Evolutionary conservation across 441 rosid genomes (phyloP).

Genomic region (Eutrema salsugineum): DNA sequence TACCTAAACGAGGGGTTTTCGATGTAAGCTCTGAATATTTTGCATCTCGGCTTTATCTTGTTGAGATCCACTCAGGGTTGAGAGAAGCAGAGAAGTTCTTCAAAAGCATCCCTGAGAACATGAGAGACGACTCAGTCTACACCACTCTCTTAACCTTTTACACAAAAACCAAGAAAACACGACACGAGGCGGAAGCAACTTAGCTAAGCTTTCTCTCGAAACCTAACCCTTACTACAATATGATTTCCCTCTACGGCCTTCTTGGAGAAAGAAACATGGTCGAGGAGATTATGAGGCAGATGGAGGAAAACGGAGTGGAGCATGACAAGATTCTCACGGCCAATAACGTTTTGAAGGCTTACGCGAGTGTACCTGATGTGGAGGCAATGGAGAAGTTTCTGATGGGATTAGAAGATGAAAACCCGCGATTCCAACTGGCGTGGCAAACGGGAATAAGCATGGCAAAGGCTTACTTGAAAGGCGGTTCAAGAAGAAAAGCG

Average conservation of each 20-base stretch:
- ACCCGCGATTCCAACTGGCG: background rate
- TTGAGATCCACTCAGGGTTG: conserved; percentile 18
- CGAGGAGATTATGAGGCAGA: conserved; percentile 5
- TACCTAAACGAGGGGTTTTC: background rate
- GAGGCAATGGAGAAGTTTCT: conserved; percentile 5
- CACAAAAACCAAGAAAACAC: background rate
- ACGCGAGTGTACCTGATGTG: conserved; percentile 3
- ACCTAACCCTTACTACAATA: conserved; percentile 5
- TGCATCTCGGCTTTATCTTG: conserved; percentile 1
- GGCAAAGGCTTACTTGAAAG: background rate
- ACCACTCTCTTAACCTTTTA: conserved; percentile 3
- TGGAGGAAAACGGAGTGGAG: background rate
- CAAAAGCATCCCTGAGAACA: conserved; percentile 8
- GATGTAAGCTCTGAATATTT: conserved; percentile 4
- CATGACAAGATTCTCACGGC: conserved; percentile 1
- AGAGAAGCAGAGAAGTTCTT: conserved; percentile 12
- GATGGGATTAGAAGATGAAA: background rate
- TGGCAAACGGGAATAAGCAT: background rate
- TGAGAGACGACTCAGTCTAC: conserved; percentile 10
- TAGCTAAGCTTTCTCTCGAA: background rate
- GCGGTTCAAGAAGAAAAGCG: background rate
- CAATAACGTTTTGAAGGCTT: conserved; percentile 8
- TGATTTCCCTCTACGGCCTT: background rate
- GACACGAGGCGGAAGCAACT: conserved; percentile 8
- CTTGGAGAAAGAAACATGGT: conserved; percentile 3